Evolutionary conservation across 208 protist species (phyloP).

Genomic region (Herpetomonas samuelpessoai): DNA sequence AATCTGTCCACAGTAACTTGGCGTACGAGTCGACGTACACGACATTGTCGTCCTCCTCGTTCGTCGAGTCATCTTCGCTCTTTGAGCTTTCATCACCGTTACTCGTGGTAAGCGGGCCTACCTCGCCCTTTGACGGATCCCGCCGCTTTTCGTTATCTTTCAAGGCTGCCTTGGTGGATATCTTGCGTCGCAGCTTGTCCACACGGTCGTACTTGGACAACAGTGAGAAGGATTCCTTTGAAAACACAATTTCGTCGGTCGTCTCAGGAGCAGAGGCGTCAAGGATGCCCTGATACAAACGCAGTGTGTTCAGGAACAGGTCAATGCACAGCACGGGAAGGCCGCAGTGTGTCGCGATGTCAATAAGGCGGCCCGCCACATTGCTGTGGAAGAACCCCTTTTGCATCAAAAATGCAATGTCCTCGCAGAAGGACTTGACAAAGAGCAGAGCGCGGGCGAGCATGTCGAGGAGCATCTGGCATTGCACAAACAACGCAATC

Average conservation of each 20-base stretch:
- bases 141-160: background rate
- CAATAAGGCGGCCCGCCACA: constrained; percentile 76
- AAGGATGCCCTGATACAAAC: constrained; percentile 78
- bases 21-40: constrained; percentile 79
- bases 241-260: constrained; percentile 53
- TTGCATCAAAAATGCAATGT: constrained; percentile 83
- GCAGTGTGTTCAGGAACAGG: constrained; percentile 84
- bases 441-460: constrained; percentile 75
- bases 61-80: constrained; percentile 15
- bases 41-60: constrained; percentile 40
- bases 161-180: constrained; percentile 21
- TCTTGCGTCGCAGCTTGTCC: constrained; percentile 75
- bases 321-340: constrained; percentile 85
- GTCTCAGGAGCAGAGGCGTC: constrained; percentile 52
- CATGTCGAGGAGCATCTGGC: constrained; percentile 91
- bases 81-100: constrained; percentile 1
- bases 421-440: constrained; percentile 86
- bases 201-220: constrained; percentile 85
- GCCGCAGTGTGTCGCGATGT: constrained; percentile 64
- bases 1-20: constrained; percentile 85
- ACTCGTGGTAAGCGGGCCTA: background rate
- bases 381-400: constrained; percentile 89
- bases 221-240: constrained; percentile 82
- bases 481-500: constrained; percentile 87
- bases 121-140: background rate